phyloP scores from a whole-genome alignment of 331 rosid species.

The Spiraea crenata region DNA sequence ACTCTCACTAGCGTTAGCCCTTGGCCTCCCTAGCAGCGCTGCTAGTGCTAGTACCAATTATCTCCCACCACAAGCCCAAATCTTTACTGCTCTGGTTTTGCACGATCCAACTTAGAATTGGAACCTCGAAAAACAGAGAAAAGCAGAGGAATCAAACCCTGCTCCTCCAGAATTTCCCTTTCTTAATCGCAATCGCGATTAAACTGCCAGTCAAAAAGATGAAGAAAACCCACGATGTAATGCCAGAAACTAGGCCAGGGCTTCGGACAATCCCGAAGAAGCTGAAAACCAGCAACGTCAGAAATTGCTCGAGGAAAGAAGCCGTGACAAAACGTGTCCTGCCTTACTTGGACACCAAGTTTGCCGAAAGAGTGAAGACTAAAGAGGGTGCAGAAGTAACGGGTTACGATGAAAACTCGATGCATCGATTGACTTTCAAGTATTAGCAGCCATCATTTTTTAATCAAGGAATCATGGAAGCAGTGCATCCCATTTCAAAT shows the following conservation, averaged over 20 bases:
- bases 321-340: background rate
- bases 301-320: background rate
- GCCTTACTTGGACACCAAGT: slow-evolving; percentile 1
- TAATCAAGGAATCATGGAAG: no score
- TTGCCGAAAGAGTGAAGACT: background rate
- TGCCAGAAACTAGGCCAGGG: background rate
- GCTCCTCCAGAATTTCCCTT: background rate
- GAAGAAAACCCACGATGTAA: background rate
- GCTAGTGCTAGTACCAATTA: no score
- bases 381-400: background rate
- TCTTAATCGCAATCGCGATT: no score
- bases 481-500: no score
- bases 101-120: background rate
- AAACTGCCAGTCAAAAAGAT: background rate
- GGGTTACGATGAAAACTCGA: background rate
- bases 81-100: background rate
- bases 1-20: background rate
- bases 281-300: background rate
- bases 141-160: background rate
- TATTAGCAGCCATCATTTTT: background rate
- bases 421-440: background rate
- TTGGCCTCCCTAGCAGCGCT: no score
- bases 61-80: background rate
- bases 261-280: background rate
- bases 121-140: background rate